Evolutionary conservation across 805 yeast species (phyloP).

Genomic region (Deakozyma indianensis): DNA sequence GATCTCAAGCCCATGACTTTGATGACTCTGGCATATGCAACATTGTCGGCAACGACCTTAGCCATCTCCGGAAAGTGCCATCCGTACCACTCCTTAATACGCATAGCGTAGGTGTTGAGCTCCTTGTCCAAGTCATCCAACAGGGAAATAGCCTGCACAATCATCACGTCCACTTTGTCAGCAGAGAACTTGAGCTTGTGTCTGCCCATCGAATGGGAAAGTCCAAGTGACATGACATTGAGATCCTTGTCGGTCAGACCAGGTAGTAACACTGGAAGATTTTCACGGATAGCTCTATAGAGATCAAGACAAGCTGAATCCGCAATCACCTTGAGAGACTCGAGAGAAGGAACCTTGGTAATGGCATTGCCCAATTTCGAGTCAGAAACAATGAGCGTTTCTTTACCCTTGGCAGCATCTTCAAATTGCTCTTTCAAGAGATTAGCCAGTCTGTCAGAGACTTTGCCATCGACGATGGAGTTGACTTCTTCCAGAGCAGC

Average conservation of each 20-base stretch:
- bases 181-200: constrained; percentile 95
- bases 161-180: constrained; percentile 98
- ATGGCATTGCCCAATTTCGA: constrained; percentile 93
- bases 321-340: constrained; percentile 69
- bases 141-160: constrained; percentile 95
- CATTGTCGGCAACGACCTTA: constrained; percentile 89
- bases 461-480: constrained; percentile 85
- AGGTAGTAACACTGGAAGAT: constrained; percentile 85
- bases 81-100: constrained; percentile 99
- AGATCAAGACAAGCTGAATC: constrained; percentile 93
- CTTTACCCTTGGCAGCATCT: constrained; percentile 36
- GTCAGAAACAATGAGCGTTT: constrained; percentile 82
- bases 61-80: constrained; percentile 99
- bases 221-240: constrained; percentile 92
- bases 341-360: constrained; percentile 70
- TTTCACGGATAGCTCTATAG: constrained; percentile 89
- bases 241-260: constrained; percentile 77
- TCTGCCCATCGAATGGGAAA: constrained; percentile 97
- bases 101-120: constrained; percentile 95
- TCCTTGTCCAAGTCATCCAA: constrained; percentile 96
- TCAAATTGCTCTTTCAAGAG: constrained; percentile 30
- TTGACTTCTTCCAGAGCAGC: constrained; percentile 93
- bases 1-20: constrained; percentile 89
- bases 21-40: constrained; percentile 89
- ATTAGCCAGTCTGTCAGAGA: constrained; percentile 66